Conservation (phyloP, 805 yeast species). For the Ogataea saltuana region DNA sequence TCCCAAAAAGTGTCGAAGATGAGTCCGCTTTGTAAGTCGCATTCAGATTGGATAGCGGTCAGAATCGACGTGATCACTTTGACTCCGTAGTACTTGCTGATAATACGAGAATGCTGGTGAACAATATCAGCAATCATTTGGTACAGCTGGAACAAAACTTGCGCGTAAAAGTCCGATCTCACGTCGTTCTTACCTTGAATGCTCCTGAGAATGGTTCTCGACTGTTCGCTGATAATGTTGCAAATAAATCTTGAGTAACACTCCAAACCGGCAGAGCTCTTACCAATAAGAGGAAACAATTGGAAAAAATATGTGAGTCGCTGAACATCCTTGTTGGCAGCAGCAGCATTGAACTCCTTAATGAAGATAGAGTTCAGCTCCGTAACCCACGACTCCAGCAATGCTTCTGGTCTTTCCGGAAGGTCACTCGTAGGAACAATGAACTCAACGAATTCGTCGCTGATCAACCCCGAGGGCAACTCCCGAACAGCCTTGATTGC, state of each 20-base stretch:
- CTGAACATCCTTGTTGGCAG: conserved; percentile 62
- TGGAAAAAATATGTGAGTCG: conserved; percentile 77
- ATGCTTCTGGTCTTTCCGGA: conserved; percentile 70
- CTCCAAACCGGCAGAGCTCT: conserved; percentile 67
- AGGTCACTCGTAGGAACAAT: conserved; percentile 86
- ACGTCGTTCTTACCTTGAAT: conserved; percentile 38
- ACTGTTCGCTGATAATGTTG: conserved; percentile 76
- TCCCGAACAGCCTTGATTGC: conserved; percentile 55
- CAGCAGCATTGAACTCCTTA: conserved; percentile 68
- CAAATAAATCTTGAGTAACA: conserved; percentile 87
- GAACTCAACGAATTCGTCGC: conserved; percentile 70
- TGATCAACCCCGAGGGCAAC: conserved; percentile 53
- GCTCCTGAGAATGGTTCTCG: conserved; percentile 61
- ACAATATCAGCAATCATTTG: conserved; percentile 84
- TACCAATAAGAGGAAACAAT: conserved; percentile 82
- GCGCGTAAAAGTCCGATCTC: conserved; percentile 56
- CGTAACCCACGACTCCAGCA: conserved; percentile 58
- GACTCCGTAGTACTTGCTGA: conserved; percentile 70
- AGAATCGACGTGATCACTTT: conserved; percentile 65
- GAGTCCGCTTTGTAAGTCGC: conserved; percentile 90
- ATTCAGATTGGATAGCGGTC: conserved; percentile 75
- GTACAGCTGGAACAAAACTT: conserved; percentile 64
- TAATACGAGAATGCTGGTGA: conserved; percentile 81
- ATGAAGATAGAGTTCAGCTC: conserved; percentile 59
- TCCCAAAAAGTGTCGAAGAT: conserved; percentile 87